These are phyloP conservation scores for Neonectria ditissima DNA, from an alignment of 2,329 filamentous ascomycete genomes.

Conservation along the genomic window DNA sequence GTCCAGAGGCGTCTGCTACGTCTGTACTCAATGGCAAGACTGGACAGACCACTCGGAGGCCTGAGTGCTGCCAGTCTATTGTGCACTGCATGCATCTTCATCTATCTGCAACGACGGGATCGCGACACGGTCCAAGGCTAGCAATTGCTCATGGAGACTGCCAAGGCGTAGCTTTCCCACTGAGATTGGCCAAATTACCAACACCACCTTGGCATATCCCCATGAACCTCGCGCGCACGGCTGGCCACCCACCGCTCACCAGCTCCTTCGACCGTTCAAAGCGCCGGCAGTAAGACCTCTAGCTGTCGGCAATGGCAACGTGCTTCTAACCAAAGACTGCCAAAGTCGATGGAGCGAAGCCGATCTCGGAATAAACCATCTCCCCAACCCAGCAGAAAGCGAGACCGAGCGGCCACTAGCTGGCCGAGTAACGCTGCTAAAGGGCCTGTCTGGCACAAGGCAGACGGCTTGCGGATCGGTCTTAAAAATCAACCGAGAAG, in stretches of 20 bases:
- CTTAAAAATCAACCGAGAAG: constrained; percentile 6
- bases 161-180: background rate
- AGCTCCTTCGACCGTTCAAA: background rate
- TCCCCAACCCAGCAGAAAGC: background rate
- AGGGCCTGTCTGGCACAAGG: background rate
- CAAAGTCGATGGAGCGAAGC: background rate
- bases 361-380: background rate
- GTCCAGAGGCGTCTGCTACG: background rate
- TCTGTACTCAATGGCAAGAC: background rate
- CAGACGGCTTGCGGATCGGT: constrained; percentile 28
- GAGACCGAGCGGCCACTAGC: background rate
- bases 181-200: constrained; percentile 7
- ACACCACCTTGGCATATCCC: constrained; percentile 7
- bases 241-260: background rate
- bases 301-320: background rate
- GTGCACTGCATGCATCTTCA: background rate
- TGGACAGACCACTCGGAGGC: constrained; percentile 5
- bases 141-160: background rate
- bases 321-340: constrained; percentile 10
- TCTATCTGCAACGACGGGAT: constrained; percentile 5
- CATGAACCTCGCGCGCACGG: constrained; percentile 1
- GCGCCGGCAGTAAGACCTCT: background rate
- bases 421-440: constrained; percentile 21
- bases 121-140: background rate
- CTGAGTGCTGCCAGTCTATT: constrained; percentile 9